These are phyloP conservation scores for Kazachstania taianensis DNA, from an alignment of 805 yeast species.

Conservation along the genomic window DNA sequence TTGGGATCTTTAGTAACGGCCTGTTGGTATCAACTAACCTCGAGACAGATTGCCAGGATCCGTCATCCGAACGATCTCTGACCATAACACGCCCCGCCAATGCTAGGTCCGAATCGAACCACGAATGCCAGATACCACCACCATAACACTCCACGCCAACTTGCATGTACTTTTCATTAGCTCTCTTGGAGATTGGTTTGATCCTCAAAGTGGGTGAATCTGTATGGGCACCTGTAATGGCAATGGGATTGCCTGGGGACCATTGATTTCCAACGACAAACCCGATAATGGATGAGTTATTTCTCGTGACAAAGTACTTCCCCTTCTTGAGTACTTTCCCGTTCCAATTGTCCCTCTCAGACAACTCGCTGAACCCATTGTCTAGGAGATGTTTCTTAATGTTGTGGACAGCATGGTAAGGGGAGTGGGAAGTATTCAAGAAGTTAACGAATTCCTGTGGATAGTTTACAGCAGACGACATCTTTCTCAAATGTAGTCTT, in stretches of 20 bases:
- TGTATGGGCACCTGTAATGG: conserved; percentile 93
- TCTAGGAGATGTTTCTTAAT: conserved; percentile 43
- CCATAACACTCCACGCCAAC: conserved; percentile 93
- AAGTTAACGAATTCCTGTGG: conserved; percentile 57
- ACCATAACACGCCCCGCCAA: conserved; percentile 88
- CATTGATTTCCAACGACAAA: conserved; percentile 70
- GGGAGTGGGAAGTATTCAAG: conserved; percentile 82
- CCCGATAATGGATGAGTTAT: conserved; percentile 80
- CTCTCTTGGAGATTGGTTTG: conserved; percentile 72
- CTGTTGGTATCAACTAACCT: conserved; percentile 68
- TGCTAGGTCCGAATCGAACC: conserved; percentile 92
- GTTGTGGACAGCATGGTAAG: conserved; percentile 80
- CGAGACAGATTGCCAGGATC: conserved; percentile 42
- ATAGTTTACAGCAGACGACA: conserved; percentile 16
- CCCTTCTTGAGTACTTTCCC: conserved; percentile 42
- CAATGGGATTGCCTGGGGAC: conserved; percentile 68
- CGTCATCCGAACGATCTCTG: conserved; percentile 28
- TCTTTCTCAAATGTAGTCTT: conserved; percentile 19
- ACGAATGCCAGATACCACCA: conserved; percentile 92
- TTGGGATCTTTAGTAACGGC: conserved; percentile 85
- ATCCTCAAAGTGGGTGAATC: conserved; percentile 86
- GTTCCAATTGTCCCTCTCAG: conserved; percentile 66
- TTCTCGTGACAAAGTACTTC: conserved; percentile 80
- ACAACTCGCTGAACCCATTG: conserved; percentile 65
- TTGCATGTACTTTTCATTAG: conserved; percentile 68